Base-by-base conservation (phyloP, 768 basidiomycete genomes). In the Tricholoma bakamatsutake region DNA sequence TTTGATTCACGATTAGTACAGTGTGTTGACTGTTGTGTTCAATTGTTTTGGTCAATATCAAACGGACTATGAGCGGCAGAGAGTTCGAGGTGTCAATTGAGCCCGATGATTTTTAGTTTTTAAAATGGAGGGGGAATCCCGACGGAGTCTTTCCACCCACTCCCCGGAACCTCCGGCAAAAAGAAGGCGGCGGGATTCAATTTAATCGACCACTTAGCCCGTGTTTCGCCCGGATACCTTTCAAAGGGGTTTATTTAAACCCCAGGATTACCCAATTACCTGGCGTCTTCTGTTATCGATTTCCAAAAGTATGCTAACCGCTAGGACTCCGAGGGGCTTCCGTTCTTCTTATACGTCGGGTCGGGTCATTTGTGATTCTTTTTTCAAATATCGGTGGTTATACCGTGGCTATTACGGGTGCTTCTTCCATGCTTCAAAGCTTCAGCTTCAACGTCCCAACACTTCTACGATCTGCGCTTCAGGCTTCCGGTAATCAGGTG, bases 381-480 rank as follows among this genome's bases (percentile, higher is more conserved):
- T 21, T 42, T 18, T n/a, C n/a, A n/a, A 21, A 42, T 42, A 21
- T 42, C 18, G 18, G 10, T 42, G 40, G 39, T 17, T 40, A 40
- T 18, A 6, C 39, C 5, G 17, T 42, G 18, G 10, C 43, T 18
- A 45, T 24, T 17, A n/a, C n/a, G 17, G 39, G 17, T 7, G 17
- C 39, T 13, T 12, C 3, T 4, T 8, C 3, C 28, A 30, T 9
- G n/a, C n/a, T 17, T 17, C 9, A 28, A 3, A n/a, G n/a, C 7
- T 48, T 43, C 39, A 42, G 15, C 40, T 43, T n/a, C n/a, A n/a
- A n/a, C n/a, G n/a, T n/a, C 52, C 40, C 39, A 43, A 52, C 39
- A 43, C 18, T 52, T 31, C 12, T 9, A 21, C 39, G 39, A 53
- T 53, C 40, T 53, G 52, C 52, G 40, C 28, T 48, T n/a, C 15